Evolutionary conservation across 768 basidiomycete genomes (phyloP).

Genomic region (Mycena crocata): DNA sequence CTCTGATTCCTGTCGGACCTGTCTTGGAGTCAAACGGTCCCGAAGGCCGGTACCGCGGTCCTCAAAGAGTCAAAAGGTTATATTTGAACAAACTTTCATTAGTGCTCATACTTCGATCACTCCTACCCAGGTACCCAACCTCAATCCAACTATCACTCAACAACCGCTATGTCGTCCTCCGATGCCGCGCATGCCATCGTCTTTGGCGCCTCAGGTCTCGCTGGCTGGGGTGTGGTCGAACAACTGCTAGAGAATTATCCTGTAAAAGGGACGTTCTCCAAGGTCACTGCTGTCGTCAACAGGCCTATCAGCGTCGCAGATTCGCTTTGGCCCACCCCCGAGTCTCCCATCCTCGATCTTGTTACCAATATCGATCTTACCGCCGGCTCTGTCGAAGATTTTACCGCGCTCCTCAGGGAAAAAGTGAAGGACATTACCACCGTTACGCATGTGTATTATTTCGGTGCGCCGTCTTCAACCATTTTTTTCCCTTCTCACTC

Average conservation of each 20-base stretch:
- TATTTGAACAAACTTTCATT: too few relatives aligned
- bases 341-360: slow-evolving; percentile 9
- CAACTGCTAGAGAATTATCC: slow-evolving; percentile 30
- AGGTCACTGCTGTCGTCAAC: slow-evolving; percentile 28
- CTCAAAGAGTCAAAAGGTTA: background rate
- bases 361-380: slow-evolving; percentile 21
- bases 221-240: slow-evolving; percentile 29
- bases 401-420: slow-evolving; percentile 15
- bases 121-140: too few relatives aligned
- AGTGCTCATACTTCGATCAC: too few relatives aligned
- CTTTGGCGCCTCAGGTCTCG: slow-evolving; percentile 30
- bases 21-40: too few relatives aligned
- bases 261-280: slow-evolving; percentile 18
- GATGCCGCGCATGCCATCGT: slow-evolving; percentile 22
- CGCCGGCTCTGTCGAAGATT: slow-evolving; percentile 14
- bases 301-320: slow-evolving; percentile 21
- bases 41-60: too few relatives aligned
- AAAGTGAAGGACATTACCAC: slow-evolving; percentile 16
- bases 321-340: slow-evolving; percentile 24
- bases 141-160: background rate
- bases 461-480: slow-evolving; percentile 13
- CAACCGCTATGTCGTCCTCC: slow-evolving; percentile 9
- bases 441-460: slow-evolving; percentile 30
- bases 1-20: too few relatives aligned
- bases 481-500: background rate